Evolutionary conservation across 108 stramenopile species (phyloP), one percentile per base, ranked within the genome.

Genomic region (Cyclotella sp.): DNA sequence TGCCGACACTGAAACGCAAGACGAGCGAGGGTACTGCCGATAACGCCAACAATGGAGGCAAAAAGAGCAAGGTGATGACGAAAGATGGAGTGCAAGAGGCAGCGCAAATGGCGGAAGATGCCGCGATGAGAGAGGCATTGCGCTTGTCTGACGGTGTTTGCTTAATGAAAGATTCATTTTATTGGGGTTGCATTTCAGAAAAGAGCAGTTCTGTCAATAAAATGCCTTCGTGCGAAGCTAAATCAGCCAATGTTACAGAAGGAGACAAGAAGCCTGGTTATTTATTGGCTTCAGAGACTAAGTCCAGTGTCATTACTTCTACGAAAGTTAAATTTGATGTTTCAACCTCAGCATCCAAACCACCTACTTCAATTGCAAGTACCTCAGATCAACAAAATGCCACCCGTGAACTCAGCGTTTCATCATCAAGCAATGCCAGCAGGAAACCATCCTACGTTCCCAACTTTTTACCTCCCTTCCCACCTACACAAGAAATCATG

Each of bases 391-490:
- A 34, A 2, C 34, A 2, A 26, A 55, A 19, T 21, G 22, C 19
- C 24, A 21, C 11, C 2, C n/a, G 12, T 24, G 55, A 21, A 55
- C 11, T 26, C 12, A 55, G 5, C 8, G 55, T 24, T 4, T 5
- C n/a, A 55, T 24, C 55, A 1, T 24, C 24, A 7, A 19, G 11
- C 19, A 26, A 12, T 55, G 12, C 22, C 8, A 3, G 43, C 45
- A 46, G 19, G 28, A 78, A 54, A 69, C 79, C 83, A 69, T 44
- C 77, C 22, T 85, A 85, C 40, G 81, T 85, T 45, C 84, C 84
- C 16, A 72, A 82, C 30, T 85, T 85, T 54, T 58, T 82, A 9
- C 84, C 84, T 14, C 80, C 80, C 59, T 85, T 78, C 59, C 81
- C 84, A 45, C 58, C 73, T 9, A 68, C 59, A 46, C 73, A 73